Evolutionary conservation across 1,284 basidiomycete genomes (phyloP), one percentile per base, ranked within the genome.

Genomic region (Irpex sp.): DNA sequence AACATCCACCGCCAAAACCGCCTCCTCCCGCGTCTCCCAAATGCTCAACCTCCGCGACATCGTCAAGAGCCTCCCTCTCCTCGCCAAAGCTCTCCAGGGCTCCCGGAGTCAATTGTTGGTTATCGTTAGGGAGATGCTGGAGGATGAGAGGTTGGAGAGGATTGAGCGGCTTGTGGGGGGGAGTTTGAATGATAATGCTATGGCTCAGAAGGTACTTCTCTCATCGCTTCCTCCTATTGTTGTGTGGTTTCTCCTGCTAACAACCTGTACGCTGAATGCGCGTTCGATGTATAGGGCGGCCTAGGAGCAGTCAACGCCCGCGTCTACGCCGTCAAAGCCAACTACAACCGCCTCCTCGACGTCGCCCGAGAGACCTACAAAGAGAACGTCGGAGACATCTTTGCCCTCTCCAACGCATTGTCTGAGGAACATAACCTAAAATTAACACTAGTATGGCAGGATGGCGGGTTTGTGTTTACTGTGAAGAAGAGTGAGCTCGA

Each of bases 301-400:
- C 78, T 92, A 21, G 81, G 78, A 8, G 85, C 84, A 2, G 76
- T 87, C 36, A 92, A 91, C 68, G 82, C 87, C 2, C 83, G 86
- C 54, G 88, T 95, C 10, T 96, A 94, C 73, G 93, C 94, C 0
- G 88, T 96, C 54, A 90, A 86, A 72, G 88, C 91, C 1, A 89
- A 91, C 63, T 83, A 81, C 66, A 91, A 94, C 65, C 84, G 85
- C 19, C 80, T 96, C 9, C 85, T 98, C 10, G 95, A 98, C 65
- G 91, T 98, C 3, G 96, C 95, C 0, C 84, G 96, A 7, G 90
- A 93, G 70, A 96, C 95, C 0, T 94, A 90, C 76, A 91, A 90
- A 67, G 95, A 97, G 71, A 96, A 96, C 66, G 80, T 94, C 16
- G 82, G 85, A 2, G 94, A 97, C 68, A 93, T 96, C 56, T 85